These are phyloP conservation scores for Candida lessepsii DNA, from an alignment of 805 yeast species.

Conservation along the genomic window DNA sequence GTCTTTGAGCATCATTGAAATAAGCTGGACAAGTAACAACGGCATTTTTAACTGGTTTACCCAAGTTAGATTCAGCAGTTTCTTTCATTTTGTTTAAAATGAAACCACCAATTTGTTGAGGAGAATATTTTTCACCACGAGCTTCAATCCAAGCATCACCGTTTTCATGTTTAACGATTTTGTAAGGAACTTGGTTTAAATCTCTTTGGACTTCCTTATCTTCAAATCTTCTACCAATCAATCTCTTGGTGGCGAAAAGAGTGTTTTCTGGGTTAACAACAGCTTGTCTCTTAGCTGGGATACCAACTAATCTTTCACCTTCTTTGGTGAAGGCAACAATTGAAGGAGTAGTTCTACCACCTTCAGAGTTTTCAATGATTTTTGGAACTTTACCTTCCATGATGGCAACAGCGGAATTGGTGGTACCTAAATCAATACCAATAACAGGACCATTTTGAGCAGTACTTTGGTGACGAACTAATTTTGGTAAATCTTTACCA, in stretches of 20 bases:
- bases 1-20: conserved; percentile 89
- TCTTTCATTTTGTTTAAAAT: conserved; percentile 95
- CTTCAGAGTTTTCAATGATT: conserved; percentile 77
- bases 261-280: conserved; percentile 94
- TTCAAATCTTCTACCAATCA: conserved; percentile 89
- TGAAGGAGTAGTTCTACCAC: conserved; percentile 82
- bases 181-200: conserved; percentile 82
- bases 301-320: conserved; percentile 90
- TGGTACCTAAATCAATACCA: conserved; percentile 86
- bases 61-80: conserved; percentile 90
- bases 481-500: conserved; percentile 20
- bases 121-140: conserved; percentile 83
- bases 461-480: conserved; percentile 33
- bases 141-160: conserved; percentile 98
- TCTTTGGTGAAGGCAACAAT: conserved; percentile 92
- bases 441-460: conserved; percentile 57
- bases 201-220: conserved; percentile 91
- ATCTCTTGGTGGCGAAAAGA: conserved; percentile 89
- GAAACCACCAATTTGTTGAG: conserved; percentile 94
- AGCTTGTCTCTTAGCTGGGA: conserved; percentile 94
- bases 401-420: conserved; percentile 86
- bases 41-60: conserved; percentile 84
- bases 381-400: conserved; percentile 77
- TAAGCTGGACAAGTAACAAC: conserved; percentile 90
- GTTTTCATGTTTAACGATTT: conserved; percentile 83